Percentiles rank a stretch among this genome's conserved stretches.
These are phyloP conservation scores for Magnolia changhungtana DNA, from an alignment of 164 flowering plant genomes.

Conservation along the genomic window DNA sequence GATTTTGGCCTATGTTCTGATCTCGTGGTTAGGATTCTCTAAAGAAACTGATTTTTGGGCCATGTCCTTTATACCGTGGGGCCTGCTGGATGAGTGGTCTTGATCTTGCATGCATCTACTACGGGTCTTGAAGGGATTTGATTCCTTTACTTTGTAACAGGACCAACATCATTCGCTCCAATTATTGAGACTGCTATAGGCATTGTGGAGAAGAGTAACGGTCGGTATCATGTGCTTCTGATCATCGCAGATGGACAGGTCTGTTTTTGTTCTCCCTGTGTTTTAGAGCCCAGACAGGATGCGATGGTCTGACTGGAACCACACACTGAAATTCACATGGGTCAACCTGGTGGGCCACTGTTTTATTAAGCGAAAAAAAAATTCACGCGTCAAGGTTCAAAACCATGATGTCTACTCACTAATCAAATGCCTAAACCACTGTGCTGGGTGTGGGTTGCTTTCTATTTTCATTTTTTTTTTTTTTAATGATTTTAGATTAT, in stretches of 20 bases:
- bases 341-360: too few species aligned
- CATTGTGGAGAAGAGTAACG: conserved; percentile 42
- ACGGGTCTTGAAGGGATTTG: neutral
- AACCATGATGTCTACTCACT: too few species aligned
- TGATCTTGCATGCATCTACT: neutral
- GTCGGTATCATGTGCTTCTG: conserved; percentile 49
- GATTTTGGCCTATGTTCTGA: neutral
- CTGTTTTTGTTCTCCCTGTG: neutral
- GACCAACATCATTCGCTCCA: conserved; percentile 54
- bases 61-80: neutral
- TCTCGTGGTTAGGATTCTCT: neutral
- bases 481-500: too few species aligned
- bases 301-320: too few species aligned
- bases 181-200: conserved; percentile 39
- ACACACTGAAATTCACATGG: too few species aligned
- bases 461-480: too few species aligned
- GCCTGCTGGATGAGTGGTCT: neutral
- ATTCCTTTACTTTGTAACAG: conserved; percentile 15
- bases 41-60: neutral
- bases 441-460: too few species aligned
- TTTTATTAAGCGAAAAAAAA: too few species aligned
- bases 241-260: conserved; percentile 57
- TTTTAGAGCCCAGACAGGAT: too few species aligned
- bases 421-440: too few species aligned
- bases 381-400: too few species aligned